Conservation (phyloP, 2,329 filamentous ascomycete species). For the Phialocephala sp. region DNA sequence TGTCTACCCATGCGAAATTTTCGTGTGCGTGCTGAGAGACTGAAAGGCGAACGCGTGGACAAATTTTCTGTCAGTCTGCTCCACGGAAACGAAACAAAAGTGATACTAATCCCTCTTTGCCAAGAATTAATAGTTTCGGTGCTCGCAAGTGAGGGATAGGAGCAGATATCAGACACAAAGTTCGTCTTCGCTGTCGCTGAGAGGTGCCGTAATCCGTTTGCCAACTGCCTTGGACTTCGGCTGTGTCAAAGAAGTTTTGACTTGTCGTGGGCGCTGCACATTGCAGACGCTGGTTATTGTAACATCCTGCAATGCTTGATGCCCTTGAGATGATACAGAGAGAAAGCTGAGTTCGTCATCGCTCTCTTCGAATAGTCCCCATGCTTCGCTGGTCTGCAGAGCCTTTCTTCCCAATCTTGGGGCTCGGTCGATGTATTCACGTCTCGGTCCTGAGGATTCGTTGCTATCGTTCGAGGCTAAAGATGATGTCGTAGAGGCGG, state of each 20-base stretch:
- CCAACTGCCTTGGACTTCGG: slow-evolving; percentile 8
- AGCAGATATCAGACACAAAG: slow-evolving; percentile 36
- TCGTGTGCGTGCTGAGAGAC: neutral
- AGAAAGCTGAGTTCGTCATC: slow-evolving; percentile 42
- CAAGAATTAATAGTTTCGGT: neutral
- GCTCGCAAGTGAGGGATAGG: neutral
- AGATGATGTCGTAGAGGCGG: slow-evolving; percentile 19
- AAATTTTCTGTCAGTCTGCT: neutral
- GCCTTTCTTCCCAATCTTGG: slow-evolving; percentile 29
- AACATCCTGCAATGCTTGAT: slow-evolving; percentile 27
- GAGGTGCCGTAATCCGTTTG: slow-evolving; percentile 10
- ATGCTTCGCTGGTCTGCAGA: slow-evolving; percentile 31
- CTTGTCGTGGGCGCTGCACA: slow-evolving; percentile 14
- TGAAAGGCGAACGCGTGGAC: neutral
- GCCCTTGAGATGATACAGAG: slow-evolving; percentile 29
- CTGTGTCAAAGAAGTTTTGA: slow-evolving; percentile 1
- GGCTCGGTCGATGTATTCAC: slow-evolving; percentile 29
- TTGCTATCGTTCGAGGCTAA: slow-evolving; percentile 11
- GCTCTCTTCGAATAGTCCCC: slow-evolving; percentile 37
- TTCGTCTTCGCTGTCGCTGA: slow-evolving; percentile 41
- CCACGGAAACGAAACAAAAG: slow-evolving; percentile 7
- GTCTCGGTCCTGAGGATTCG: slow-evolving; percentile 11
- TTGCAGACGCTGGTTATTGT: slow-evolving; percentile 23
- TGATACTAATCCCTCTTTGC: neutral
- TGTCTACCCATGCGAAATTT: neutral